phyloP scores from a whole-genome alignment of 2,329 filamentous ascomycete genomes.

The Cladophialophora chaetospira region DNA sequence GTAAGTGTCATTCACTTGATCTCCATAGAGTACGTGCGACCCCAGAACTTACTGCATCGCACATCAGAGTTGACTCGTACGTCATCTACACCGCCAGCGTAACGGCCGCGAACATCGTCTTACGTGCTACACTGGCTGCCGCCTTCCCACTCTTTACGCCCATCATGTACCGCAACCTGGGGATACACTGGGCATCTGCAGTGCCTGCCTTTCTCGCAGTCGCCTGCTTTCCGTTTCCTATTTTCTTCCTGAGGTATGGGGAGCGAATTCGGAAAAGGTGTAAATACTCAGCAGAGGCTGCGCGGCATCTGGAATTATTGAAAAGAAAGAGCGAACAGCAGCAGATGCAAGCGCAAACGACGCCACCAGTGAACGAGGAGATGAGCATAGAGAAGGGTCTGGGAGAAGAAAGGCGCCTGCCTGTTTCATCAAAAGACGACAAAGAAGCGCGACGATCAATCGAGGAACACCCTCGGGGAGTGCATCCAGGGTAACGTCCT shows the following conservation, averaged over 20 bases:
- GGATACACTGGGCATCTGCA: constrained; percentile 51
- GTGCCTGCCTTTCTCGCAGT: constrained; percentile 50
- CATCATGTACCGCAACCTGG: constrained; percentile 47
- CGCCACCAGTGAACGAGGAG: not conserved
- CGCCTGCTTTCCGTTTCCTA: constrained; percentile 45
- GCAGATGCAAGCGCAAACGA: not conserved
- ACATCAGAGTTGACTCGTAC: not conserved
- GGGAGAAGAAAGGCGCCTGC: not conserved
- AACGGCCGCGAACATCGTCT: constrained; percentile 47
- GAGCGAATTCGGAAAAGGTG: constrained; percentile 12
- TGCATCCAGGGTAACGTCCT: too few species aligned
- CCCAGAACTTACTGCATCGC: not conserved
- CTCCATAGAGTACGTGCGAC: constrained; percentile 18
- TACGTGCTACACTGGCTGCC: constrained; percentile 50
- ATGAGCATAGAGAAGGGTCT: not conserved
- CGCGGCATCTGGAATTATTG: constrained; percentile 10
- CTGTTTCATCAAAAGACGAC: too few species aligned
- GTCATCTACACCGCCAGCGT: not conserved
- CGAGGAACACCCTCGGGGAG: not conserved
- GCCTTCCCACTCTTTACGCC: constrained; percentile 51
- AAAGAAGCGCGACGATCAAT: not conserved
- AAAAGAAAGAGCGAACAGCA: not conserved
- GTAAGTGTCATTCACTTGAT: not conserved
- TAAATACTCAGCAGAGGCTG: constrained; percentile 17
- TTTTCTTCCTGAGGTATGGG: constrained; percentile 26